These are phyloP conservation scores for Aspergillus carlsbadensis DNA, from an alignment of 495 filamentous ascomycete species.

Conservation along the genomic window DNA sequence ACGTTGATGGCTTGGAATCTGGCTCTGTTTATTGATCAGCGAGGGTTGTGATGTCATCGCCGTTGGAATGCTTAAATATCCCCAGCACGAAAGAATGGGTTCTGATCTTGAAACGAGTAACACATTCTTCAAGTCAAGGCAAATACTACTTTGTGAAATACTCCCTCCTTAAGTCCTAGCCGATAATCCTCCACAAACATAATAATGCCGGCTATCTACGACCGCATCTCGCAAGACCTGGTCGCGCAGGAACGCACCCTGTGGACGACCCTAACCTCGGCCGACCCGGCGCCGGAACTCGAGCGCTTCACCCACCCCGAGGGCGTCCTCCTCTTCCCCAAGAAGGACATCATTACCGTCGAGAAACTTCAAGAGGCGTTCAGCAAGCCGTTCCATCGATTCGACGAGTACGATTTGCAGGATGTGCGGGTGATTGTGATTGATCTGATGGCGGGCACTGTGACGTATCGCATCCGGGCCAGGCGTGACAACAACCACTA, in stretches of 20 bases:
- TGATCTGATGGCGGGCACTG: slow-evolving; percentile 44
- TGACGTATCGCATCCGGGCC: slow-evolving; percentile 31
- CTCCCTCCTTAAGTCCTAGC: background rate
- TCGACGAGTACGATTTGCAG: slow-evolving; percentile 40
- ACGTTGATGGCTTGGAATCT: background rate
- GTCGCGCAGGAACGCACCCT: slow-evolving; percentile 39
- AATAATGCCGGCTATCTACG: slow-evolving; percentile 41
- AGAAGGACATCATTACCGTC: slow-evolving; percentile 35
- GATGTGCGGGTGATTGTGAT: slow-evolving; percentile 43
- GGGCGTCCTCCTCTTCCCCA: slow-evolving; percentile 41
- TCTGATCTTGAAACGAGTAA: background rate
- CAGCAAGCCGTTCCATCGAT: slow-evolving; percentile 42
- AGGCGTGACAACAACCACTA: slow-evolving; percentile 1
- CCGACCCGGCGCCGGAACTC: slow-evolving; percentile 40
- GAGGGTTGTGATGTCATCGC: slow-evolving; percentile 10
- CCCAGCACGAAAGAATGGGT: background rate
- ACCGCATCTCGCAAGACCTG: slow-evolving; percentile 45
- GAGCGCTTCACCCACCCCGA: slow-evolving; percentile 33
- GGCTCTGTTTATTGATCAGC: slow-evolving; percentile 1
- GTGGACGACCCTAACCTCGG: slow-evolving; percentile 46
- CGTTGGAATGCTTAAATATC: slow-evolving; percentile 4
- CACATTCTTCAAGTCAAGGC: background rate
- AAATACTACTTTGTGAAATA: no score
- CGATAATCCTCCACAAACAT: background rate
- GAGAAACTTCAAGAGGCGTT: slow-evolving; percentile 32